phyloP scores from a whole-genome alignment of 1,139 yeast species.

The Geotrichum citri-aurantii region DNA sequence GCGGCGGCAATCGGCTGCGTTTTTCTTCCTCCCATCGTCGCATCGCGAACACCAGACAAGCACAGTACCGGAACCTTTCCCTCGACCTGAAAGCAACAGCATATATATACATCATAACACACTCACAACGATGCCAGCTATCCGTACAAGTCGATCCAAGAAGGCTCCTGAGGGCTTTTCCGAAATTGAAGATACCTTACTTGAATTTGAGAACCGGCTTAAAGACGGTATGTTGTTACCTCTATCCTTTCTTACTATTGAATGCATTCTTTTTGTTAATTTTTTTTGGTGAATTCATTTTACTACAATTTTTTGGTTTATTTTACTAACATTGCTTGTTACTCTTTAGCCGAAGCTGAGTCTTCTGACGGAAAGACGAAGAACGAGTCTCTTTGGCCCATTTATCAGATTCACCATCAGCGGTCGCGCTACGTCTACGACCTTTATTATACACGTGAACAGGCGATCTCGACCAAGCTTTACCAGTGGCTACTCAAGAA shows the following conservation, averaged over 20 bases:
- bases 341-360: neutral
- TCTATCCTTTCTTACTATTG: too few species aligned
- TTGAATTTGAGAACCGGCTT: slow-evolving; percentile 53
- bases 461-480: slow-evolving; percentile 56
- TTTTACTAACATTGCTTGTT: neutral
- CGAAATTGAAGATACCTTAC: slow-evolving; percentile 65
- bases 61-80: neutral
- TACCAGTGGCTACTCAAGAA: slow-evolving; percentile 72
- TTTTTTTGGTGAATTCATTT: too few species aligned
- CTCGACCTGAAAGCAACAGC: neutral
- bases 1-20: neutral
- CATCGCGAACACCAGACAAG: neutral
- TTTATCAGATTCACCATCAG: slow-evolving; percentile 65
- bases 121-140: slow-evolving; percentile 38
- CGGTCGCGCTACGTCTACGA: slow-evolving; percentile 72
- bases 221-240: neutral
- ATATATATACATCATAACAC: neutral
- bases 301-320: neutral
- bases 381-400: slow-evolving; percentile 64
- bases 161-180: slow-evolving; percentile 71
- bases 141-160: slow-evolving; percentile 42
- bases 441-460: slow-evolving; percentile 59
- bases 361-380: slow-evolving; percentile 34
- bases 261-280: neutral
- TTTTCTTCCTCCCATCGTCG: neutral